Evolutionary conservation across 2,329 filamentous ascomycete genomes (phyloP), one percentile per base, ranked within the genome.

Genomic region (Diplodia seriata): DNA sequence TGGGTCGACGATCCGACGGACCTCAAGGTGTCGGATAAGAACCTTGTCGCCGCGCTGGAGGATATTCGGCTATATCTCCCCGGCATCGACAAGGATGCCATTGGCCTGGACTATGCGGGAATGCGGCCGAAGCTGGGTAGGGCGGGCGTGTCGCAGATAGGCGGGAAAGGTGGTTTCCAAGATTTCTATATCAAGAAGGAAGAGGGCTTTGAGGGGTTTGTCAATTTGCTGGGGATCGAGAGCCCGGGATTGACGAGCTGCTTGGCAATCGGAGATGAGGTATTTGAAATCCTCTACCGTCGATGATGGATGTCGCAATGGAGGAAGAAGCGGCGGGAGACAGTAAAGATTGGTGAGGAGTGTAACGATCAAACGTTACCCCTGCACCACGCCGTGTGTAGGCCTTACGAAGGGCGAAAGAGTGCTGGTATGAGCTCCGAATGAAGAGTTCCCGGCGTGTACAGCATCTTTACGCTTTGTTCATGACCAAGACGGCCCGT

Each of bases 211-310:
- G 81, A 86, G 1, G 94, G 92, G 1, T 97, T 94, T 85, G 85
- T 98, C 9, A 97, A 97, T 81, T 77, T 98, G 72, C 76, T 98
- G 73, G 94, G 93, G 0, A 97, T 97, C 72, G 94, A 98, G 83
- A 97, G 92, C 78, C 94, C 94, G 0, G 94, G 94, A 4, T 80
- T 98, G 78, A 98, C 94, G 56, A 95, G 92, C 77, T 88, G 86
- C 73, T 80, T 98, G 81, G 93, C 93, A 1, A 94, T 97, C 79
- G 94, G 85, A 3, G 92, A 97, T 75, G 86, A 87, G 82, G 93
- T 97, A 11, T 80, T 87, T 72, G 76, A 73, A 1, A 75, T 89
- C 62, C 70, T 89, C 72, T 88, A 89, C 74, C 66, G 72, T 49
- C 77, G 56, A 50, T 50, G 26, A 49, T n/a, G 43, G 43, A 20